Evolutionary conservation across 1,139 yeast genomes (phyloP), one percentile per base, ranked within the genome.

Genomic region (Blastobotrys illinoisensis): DNA sequence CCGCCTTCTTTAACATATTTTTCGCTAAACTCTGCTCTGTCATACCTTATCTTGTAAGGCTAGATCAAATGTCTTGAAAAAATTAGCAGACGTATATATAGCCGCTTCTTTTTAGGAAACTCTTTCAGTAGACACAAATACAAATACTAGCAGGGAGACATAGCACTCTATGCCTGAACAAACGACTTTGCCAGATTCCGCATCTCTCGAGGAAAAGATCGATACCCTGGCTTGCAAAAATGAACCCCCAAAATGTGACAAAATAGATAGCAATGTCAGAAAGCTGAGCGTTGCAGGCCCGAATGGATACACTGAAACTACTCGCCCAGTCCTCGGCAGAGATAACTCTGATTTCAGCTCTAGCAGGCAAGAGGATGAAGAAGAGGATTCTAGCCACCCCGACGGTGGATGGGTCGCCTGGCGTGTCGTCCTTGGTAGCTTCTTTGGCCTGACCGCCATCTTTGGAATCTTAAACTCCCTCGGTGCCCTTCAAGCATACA

Each of bases 401-500:
- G 56, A 54, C 19, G 56, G 88, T 13, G 87, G 87, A 0, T 57
- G 62, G 51, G 67, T 69, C 50, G 87, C 88, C 0, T 79, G 82
- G 71, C 55, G 74, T 11, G 83, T 83, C 0, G 77, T 82, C 0
- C 60, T 82, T 6, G 91, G 91, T 0, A 78, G 86, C 0, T 83
- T 83, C 58, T 65, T 83, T 58, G 93, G 91, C 0, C 66, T 85
- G 47, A 71, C 80, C 11, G 80, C 84, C 2, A 80, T 77, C 23
- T 83, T 85, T 66, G 95, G 95, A 2, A 67, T 85, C 21, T 75
- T 84, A 63, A 86, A 86, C 63, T 75, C 88, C 0, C 70, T 82
- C 36, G 93, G 93, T 57, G 89, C 88, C 0, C 76, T 85, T 50
- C 86, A 85, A 67, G 79, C 88, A 0, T 84, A 85, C 61, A 76